Base-by-base conservation (phyloP, 768 basidiomycete species). In the Tricholoma saponaceum region DNA sequence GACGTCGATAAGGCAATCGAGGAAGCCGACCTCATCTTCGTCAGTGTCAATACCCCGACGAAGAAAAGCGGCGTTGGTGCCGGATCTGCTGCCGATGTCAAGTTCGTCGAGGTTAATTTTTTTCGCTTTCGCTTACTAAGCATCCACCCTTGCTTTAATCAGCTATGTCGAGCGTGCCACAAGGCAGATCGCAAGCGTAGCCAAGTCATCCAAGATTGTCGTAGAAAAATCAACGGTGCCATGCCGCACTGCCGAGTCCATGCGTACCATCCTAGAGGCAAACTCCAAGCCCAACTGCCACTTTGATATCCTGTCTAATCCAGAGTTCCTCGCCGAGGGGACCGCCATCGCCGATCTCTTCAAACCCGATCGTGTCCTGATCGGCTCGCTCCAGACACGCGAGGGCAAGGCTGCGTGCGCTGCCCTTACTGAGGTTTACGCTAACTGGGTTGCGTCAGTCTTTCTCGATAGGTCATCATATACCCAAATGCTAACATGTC, bases 151-250 rank as follows among this genome's bases (percentile, higher is more conserved):
- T 44, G 39, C 46, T 50, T 46, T 32, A 51, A 12, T 54, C 65
- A 98, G 96, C 79, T 98, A 96, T 74, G 92, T 99, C 61, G 97
- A 99, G 69, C 84, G 90, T 28, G 97, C 96, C 52, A 99, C 97
- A 26, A 92, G 97, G 64, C 90, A 90, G 64, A 98, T 99, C 63
- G 97, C 97, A 43, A 84, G 83, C 44, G 89, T 98, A 57, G 92
- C 97, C 49, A 88, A 79, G 22, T 86, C 90, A 1, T 89, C 85
- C 71, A 99, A 99, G 80, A 98, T 99, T 66, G 97, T 99, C 54
- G 95, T 99, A 59, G 97, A 99, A 70, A 99, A 99, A 74, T 98
- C 96, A 14, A 99, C 97, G 4, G 97, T 99, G 8, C 97, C 97
- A 37, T 98, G 95, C 78, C 88, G 97, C 62, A 99, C 97, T 6